Percentiles rank a stretch among this genome's conserved stretches.
phyloP scores from a whole-genome alignment of 805 yeast species.

The Scheffersomyces stipitis region DNA sequence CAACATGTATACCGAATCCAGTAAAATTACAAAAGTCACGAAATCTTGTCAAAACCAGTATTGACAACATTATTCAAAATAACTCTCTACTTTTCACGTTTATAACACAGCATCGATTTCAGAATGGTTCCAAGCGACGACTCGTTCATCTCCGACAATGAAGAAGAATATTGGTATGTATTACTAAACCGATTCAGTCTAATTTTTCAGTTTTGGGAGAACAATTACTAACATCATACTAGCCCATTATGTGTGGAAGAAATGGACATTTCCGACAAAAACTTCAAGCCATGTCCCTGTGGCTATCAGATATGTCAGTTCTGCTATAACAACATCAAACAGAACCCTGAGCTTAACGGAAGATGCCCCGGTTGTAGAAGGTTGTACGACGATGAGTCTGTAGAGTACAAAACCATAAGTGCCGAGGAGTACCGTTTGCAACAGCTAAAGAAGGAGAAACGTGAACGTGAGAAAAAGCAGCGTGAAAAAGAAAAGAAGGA shows the following conservation, averaged over 20 bases:
- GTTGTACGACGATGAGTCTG: slow-evolving; percentile 87
- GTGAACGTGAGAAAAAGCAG: slow-evolving; percentile 79
- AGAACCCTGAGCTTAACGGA: slow-evolving; percentile 93
- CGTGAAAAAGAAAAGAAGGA: slow-evolving; percentile 91
- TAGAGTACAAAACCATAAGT: slow-evolving; percentile 79
- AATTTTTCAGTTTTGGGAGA: not conserved
- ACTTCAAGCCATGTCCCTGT: slow-evolving; percentile 99
- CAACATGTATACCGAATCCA: no score
- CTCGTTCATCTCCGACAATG: slow-evolving; percentile 72
- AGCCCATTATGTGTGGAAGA: slow-evolving; percentile 97
- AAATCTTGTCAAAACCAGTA: no score
- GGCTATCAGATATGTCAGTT: slow-evolving; percentile 98
- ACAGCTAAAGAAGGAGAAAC: slow-evolving; percentile 75
- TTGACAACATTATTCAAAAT: no score
- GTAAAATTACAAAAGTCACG: no score
- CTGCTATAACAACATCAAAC: slow-evolving; percentile 94
- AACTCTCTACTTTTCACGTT: no score
- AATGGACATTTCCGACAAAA: slow-evolving; percentile 93
- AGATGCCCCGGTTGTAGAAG: slow-evolving; percentile 98
- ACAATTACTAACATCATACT: slow-evolving; percentile 18
- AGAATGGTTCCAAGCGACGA: slow-evolving; percentile 42
- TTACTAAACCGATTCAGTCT: not conserved
- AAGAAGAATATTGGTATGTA: slow-evolving; percentile 69
- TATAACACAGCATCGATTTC: not conserved
- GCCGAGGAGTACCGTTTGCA: slow-evolving; percentile 86